phyloP scores from a whole-genome alignment of 768 basidiomycete genomes.

The Macrocybe gigantea region DNA sequence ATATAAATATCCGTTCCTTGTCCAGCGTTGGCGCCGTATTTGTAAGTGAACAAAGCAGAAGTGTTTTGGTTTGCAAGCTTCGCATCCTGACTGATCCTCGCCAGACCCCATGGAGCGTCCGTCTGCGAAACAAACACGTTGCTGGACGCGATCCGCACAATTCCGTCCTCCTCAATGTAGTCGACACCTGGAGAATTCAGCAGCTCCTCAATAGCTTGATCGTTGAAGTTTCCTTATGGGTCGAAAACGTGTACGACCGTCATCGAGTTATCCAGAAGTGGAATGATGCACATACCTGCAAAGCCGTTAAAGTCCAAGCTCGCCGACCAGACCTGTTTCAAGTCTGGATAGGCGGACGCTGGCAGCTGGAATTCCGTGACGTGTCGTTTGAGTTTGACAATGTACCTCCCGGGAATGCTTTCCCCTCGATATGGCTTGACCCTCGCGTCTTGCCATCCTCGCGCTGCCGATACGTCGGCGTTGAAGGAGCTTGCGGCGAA shows the following conservation, averaged over 20 bases:
- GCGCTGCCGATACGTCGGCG: no score
- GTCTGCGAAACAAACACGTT: slow-evolving; percentile 1
- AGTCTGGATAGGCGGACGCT: background rate
- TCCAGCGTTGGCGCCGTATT: slow-evolving; percentile 7
- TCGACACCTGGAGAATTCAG: slow-evolving; percentile 5
- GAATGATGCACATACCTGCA: slow-evolving; percentile 4
- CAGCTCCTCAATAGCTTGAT: slow-evolving; percentile 3
- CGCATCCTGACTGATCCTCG: slow-evolving; percentile 11
- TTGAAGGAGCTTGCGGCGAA: no score
- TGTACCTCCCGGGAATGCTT: slow-evolving; percentile 7
- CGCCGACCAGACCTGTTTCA: background rate
- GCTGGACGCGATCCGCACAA: slow-evolving; percentile 1
- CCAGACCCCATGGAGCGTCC: slow-evolving; percentile 14
- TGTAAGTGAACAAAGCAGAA: slow-evolving; percentile 9
- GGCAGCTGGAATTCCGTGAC: background rate
- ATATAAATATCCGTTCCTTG: slow-evolving; percentile 18
- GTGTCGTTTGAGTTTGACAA: slow-evolving; percentile 11
- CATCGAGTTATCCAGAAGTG: background rate
- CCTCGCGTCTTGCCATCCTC: no score
- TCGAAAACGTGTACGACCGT: background rate
- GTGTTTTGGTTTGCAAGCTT: slow-evolving; percentile 13
- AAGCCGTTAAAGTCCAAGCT: slow-evolving; percentile 6
- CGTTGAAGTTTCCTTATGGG: slow-evolving; percentile 7
- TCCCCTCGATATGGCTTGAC: no score
- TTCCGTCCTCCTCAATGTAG: slow-evolving; percentile 9